phyloP scores from a whole-genome alignment of 1,284 basidiomycete species.

The Neolentinus lepideus region DNA sequence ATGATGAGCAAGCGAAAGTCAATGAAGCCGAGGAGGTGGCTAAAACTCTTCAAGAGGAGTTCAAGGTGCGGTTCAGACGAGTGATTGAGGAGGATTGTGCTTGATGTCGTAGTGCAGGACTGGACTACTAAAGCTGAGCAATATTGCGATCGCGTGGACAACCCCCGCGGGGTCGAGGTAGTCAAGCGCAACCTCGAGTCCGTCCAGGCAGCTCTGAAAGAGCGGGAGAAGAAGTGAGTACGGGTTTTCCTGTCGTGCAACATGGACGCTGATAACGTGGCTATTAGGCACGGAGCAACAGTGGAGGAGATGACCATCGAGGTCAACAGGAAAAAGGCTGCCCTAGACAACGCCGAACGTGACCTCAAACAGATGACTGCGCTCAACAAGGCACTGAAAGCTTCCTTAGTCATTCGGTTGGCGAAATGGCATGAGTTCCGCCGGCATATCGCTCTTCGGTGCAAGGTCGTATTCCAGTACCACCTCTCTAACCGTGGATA shows the following conservation, averaged over 20 bases:
- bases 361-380: constrained; percentile 56
- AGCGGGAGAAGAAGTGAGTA: constrained; percentile 59
- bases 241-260: background rate
- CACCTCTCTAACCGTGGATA: constrained; percentile 84
- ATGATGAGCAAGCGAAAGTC: constrained; percentile 33
- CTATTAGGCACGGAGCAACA: constrained; percentile 62
- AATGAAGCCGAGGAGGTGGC: constrained; percentile 35
- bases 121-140: constrained; percentile 63
- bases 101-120: constrained; percentile 27
- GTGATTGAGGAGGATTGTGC: background rate
- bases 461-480: constrained; percentile 76
- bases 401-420: constrained; percentile 60
- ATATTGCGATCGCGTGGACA: constrained; percentile 54
- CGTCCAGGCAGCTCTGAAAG: constrained; percentile 58
- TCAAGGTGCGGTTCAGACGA: constrained; percentile 31
- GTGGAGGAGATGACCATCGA: constrained; percentile 73
- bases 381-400: constrained; percentile 64
- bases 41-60: constrained; percentile 50
- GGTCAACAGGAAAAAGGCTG: constrained; percentile 53
- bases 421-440: constrained; percentile 85
- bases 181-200: constrained; percentile 59
- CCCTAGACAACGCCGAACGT: constrained; percentile 46
- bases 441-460: constrained; percentile 77
- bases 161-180: constrained; percentile 45
- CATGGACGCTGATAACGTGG: constrained; percentile 5